phyloP scores from a whole-genome alignment of 164 flowering plant genomes.

The Piper betle region DNA sequence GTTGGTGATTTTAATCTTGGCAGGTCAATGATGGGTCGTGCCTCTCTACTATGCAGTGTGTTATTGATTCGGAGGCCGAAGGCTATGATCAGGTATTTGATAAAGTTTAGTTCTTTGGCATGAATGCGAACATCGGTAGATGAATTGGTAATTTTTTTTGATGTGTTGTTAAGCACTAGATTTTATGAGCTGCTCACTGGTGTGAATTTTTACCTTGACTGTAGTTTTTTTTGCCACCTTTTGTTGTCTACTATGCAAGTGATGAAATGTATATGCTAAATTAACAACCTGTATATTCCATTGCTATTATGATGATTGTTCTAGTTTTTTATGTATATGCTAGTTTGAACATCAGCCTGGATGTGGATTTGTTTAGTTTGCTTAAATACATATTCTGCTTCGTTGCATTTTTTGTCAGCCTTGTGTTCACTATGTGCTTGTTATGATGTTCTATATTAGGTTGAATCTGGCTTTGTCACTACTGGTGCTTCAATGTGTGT shows the following conservation, averaged over 20 bases:
- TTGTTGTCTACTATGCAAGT: too few relatives aligned
- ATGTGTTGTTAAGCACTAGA: not conserved
- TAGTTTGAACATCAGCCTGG: too few relatives aligned
- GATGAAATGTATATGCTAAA: too few relatives aligned
- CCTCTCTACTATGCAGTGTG: conserved; percentile 96
- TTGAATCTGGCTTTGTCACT: conserved; percentile 54
- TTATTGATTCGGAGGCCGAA: conserved; percentile 61
- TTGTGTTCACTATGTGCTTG: not conserved
- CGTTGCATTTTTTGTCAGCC: not conserved
- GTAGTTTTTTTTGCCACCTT: too few relatives aligned
- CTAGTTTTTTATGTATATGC: too few relatives aligned
- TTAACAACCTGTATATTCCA: too few relatives aligned
- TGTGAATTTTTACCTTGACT: too few relatives aligned
- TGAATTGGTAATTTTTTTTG: not conserved
- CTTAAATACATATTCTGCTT: not conserved
- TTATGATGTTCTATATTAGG: conserved; percentile 25
- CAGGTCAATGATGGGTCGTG: conserved; percentile 97
- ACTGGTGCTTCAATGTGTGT: conserved; percentile 87
- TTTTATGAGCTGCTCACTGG: too few relatives aligned
- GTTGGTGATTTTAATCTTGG: too few relatives aligned
- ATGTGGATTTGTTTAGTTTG: not conserved
- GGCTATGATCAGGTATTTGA: conserved; percentile 80
- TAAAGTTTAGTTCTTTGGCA: too few relatives aligned
- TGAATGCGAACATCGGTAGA: too few relatives aligned
- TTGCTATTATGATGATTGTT: too few relatives aligned